Percentiles rank a stretch among this genome's conserved stretches.
Evolutionary conservation across 495 filamentous ascomycete genomes (phyloP).

Genomic region (Annulohypoxylon maeteangense): DNA sequence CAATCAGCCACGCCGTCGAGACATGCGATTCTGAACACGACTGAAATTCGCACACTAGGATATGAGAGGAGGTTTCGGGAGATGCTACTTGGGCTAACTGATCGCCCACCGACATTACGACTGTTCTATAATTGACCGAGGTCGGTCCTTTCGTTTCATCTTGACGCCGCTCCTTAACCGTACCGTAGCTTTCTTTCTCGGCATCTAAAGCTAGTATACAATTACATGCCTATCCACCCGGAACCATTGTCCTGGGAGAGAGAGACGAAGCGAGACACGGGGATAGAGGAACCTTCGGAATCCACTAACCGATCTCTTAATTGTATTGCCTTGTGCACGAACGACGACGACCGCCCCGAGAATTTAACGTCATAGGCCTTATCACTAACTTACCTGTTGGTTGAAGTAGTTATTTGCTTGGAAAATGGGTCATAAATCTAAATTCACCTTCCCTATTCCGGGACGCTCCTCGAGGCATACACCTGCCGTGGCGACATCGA

Average conservation of each 20-base stretch:
- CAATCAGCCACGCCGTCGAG: background rate
- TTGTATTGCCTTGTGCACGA: background rate
- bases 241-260: constrained; percentile 1
- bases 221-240: background rate
- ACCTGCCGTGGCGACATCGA: constrained; percentile 32
- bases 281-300: constrained; percentile 3
- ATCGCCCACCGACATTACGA: constrained; percentile 26
- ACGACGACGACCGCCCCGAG: constrained; percentile 6
- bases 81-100: constrained; percentile 26
- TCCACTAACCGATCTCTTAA: constrained; percentile 1
- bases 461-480: constrained; percentile 56
- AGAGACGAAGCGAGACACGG: constrained; percentile 21
- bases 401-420: constrained; percentile 1
- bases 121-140: constrained; percentile 23
- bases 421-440: constrained; percentile 62
- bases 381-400: background rate
- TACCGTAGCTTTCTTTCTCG: constrained; percentile 13
- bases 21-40: constrained; percentile 25
- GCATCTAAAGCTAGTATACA: constrained; percentile 8
- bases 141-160: constrained; percentile 23
- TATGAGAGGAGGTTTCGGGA: constrained; percentile 31
- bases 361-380: background rate
- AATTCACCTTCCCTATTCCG: constrained; percentile 64
- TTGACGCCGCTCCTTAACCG: constrained; percentile 7
- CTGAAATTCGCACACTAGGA: constrained; percentile 10